phyloP scores from a whole-genome alignment of 345 rosid species.

The Xanthoceras sorbifolium region DNA sequence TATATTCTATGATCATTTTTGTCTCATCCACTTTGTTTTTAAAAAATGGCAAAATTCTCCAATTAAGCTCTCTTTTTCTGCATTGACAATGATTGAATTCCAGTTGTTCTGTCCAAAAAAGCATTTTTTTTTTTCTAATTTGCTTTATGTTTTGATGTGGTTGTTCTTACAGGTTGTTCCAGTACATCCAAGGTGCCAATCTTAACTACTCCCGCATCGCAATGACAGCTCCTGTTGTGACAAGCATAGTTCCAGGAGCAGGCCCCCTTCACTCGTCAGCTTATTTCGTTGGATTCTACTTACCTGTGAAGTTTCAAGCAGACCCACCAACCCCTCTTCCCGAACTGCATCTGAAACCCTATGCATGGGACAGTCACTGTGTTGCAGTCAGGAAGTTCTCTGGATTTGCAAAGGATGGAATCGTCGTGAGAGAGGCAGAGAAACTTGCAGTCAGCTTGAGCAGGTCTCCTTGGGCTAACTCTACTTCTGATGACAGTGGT shows the following conservation, averaged over 20 bases:
- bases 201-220: conserved; percentile 59
- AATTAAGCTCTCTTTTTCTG: background rate
- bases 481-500: conserved; percentile 34
- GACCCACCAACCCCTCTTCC: conserved; percentile 62
- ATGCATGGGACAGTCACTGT: conserved; percentile 42
- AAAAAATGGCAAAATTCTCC: background rate
- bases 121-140: background rate
- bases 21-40: background rate
- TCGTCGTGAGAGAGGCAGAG: conserved; percentile 46
- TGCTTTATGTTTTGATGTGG: background rate
- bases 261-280: conserved; percentile 65
- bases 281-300: conserved; percentile 50
- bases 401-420: conserved; percentile 59
- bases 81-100: background rate
- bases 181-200: conserved; percentile 68
- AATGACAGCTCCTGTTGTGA: conserved; percentile 64
- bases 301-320: conserved; percentile 57
- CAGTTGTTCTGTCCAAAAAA: background rate
- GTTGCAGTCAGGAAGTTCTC: conserved; percentile 65
- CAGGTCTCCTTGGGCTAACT: conserved; percentile 53
- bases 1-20: background rate
- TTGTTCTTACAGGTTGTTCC: conserved; percentile 51
- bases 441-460: conserved; percentile 60
- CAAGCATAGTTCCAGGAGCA: conserved; percentile 65
- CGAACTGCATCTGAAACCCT: conserved; percentile 49